phyloP scores from a whole-genome alignment of 306 rosid species.

The Carpinus viminea region DNA sequence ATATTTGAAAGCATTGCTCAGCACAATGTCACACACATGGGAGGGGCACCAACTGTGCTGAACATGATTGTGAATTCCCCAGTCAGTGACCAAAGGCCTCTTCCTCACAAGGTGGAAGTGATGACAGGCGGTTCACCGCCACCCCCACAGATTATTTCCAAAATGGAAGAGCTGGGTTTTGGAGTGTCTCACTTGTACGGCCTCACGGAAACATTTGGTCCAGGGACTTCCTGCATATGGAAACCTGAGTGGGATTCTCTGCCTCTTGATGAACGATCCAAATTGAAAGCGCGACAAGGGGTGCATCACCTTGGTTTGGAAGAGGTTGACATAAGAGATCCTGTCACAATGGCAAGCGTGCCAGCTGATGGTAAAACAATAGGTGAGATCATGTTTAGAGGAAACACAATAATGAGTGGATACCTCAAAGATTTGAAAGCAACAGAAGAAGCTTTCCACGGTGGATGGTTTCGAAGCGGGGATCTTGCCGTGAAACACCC shows the following conservation, averaged over 20 bases:
- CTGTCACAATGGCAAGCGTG: slow-evolving; percentile 65
- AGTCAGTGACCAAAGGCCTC: slow-evolving; percentile 36
- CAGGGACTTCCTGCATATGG: slow-evolving; percentile 71
- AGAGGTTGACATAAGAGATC: slow-evolving; percentile 65
- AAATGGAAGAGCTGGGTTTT: slow-evolving; percentile 85
- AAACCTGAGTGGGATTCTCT: slow-evolving; percentile 71
- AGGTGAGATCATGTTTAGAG: slow-evolving; percentile 82
- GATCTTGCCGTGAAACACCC: slow-evolving; percentile 78
- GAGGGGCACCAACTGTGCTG: slow-evolving; percentile 78
- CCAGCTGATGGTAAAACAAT: slow-evolving; percentile 67
- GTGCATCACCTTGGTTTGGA: slow-evolving; percentile 61
- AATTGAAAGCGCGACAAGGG: slow-evolving; percentile 70
- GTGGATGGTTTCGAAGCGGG: slow-evolving; percentile 87
- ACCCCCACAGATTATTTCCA: slow-evolving; percentile 58
- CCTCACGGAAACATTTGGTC: slow-evolving; percentile 81
- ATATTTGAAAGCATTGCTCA: slow-evolving; percentile 52
- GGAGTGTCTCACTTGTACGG: slow-evolving; percentile 70
- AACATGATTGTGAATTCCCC: slow-evolving; percentile 80
- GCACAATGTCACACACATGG: slow-evolving; percentile 79
- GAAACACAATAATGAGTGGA: slow-evolving; percentile 92
- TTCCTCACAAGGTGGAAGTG: slow-evolving; percentile 60
- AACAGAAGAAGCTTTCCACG: slow-evolving; percentile 64
- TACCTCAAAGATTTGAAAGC: slow-evolving; percentile 68
- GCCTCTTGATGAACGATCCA: slow-evolving; percentile 44
- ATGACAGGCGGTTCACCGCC: slow-evolving; percentile 82